These are phyloP conservation scores for Grigorovia transvaalensis DNA, from an alignment of 805 yeast genomes.

Conservation along the genomic window DNA sequence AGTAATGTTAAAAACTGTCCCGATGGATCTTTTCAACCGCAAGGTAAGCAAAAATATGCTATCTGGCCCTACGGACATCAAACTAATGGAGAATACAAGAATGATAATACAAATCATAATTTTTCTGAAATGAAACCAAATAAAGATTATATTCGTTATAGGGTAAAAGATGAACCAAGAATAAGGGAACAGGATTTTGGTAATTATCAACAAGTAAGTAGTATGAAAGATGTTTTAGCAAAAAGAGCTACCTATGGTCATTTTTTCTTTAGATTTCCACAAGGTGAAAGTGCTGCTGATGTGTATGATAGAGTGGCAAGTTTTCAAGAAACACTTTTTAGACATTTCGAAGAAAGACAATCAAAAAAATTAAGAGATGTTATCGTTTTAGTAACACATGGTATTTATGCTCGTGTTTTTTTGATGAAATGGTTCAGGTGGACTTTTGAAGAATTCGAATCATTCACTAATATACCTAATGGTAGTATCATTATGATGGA, in stretches of 20 bases:
- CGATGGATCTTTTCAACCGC: slow-evolving; percentile 15
- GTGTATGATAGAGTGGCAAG: slow-evolving; percentile 87
- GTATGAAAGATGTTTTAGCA: slow-evolving; percentile 72
- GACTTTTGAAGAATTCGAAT: slow-evolving; percentile 83
- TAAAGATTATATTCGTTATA: slow-evolving; percentile 34
- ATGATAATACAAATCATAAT: slow-evolving; percentile 11
- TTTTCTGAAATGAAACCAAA: slow-evolving; percentile 7
- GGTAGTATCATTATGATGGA: slow-evolving; percentile 79
- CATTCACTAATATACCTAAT: slow-evolving; percentile 72
- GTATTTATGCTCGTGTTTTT: slow-evolving; percentile 89
- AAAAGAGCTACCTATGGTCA: slow-evolving; percentile 84
- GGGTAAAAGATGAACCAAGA: slow-evolving; percentile 76
- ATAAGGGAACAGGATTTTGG: slow-evolving; percentile 95
- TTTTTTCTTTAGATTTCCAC: slow-evolving; percentile 80
- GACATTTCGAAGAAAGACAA: slow-evolving; percentile 60
- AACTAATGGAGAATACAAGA: slow-evolving; percentile 23
- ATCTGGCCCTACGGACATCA: slow-evolving; percentile 18
- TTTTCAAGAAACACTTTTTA: slow-evolving; percentile 74
- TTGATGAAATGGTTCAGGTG: slow-evolving; percentile 92
- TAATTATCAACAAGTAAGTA: slow-evolving; percentile 69
- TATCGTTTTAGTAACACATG: slow-evolving; percentile 80
- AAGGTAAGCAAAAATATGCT: slow-evolving; percentile 20
- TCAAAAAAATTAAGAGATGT: slow-evolving; percentile 60
- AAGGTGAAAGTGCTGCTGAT: slow-evolving; percentile 94
- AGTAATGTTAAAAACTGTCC: slow-evolving; percentile 15